Base-by-base conservation (phyloP, 306 rosid species). In the Quercus glauca region DNA sequence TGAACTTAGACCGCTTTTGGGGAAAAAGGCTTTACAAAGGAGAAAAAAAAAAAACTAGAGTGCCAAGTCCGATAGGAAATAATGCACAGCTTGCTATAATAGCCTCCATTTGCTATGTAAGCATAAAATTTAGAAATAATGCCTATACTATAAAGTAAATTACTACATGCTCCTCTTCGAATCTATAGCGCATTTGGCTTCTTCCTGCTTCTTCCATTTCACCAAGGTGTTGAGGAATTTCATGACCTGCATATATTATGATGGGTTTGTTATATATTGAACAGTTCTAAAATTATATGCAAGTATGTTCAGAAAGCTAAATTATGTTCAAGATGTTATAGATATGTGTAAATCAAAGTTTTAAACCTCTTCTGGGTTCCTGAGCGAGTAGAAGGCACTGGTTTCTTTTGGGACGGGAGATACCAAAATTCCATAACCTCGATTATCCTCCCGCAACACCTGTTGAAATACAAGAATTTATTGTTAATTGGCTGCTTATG, bases 341-440 rank as follows among this genome's bases (percentile, higher is more conserved):
- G 69, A 61, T 1, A 61, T 5, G 15, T 28, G 19, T 17, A 29
- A 20, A 29, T 64, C 21, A 6, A 33, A 65, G 71, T 31, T 35
- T 0, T 55, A 52, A 12, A 93, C 98, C 97, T 95, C 96, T 14
- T 81, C 70, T 15, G 99, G 84, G 77, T 92, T 93, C 77, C 77
- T 83, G 7, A 95, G 97, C 78, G 99, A 95, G 86, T 86, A 92
- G 10, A 84, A 81, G 25, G 99, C 99, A 19, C 76, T 84, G 84
- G 97, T 91, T 85, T 95, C 94, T 85, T 95, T 95, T 57, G 87
- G 91, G 17, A 78, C 76, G 2, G 92, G 33, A 60, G 99, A 92
- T 20, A 95, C 98, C 83, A 92, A 68, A 58, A 95, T 92, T 67
- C 99, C 99, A 86, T 65, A 92, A 12, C 99, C 99, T 53, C 53